A percentile compares a stretch with the other conserved stretches of the same genome.
phyloP scores from a whole-genome alignment of 106 monocot genomes.

The Hemerocallis citrina region DNA sequence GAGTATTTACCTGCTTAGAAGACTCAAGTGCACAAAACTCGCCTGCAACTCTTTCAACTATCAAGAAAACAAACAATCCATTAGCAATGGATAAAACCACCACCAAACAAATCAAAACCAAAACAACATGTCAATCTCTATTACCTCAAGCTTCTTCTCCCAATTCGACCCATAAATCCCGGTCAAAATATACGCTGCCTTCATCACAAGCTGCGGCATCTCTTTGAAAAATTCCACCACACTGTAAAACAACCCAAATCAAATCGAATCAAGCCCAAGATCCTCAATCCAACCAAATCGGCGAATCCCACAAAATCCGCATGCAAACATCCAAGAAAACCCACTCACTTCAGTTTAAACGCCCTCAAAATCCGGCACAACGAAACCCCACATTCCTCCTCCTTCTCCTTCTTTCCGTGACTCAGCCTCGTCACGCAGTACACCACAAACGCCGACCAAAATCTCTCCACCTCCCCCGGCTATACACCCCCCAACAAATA shows the following conservation, averaged over 20 bases:
- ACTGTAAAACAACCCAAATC: conserved; percentile 35
- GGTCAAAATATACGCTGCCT: conserved; percentile 52
- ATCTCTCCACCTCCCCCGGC: conserved; percentile 81
- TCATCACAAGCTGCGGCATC: conserved; percentile 80
- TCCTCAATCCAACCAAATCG: not conserved
- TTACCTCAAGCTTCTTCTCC: conserved; percentile 91
- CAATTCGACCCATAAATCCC: conserved; percentile 73
- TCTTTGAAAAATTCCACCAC: conserved; percentile 86
- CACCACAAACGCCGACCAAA: conserved; percentile 76
- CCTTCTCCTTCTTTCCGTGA: conserved; percentile 17
- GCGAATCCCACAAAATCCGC: not conserved
- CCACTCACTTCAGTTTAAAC: conserved; percentile 53
- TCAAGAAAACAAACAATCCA: conserved; percentile 5
- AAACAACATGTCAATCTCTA: not conserved
- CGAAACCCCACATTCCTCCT: conserved; percentile 28
- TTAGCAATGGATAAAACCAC: conserved; percentile 3
- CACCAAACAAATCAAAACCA: not conserved
- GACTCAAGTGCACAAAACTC: conserved; percentile 70
- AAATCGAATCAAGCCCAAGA: not conserved
- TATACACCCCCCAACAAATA: conserved; percentile 10
- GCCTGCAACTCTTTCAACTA: conserved; percentile 78
- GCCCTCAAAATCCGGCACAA: conserved; percentile 70
- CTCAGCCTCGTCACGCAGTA: conserved; percentile 62
- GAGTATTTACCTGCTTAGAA: conserved; percentile 61
- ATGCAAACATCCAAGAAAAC: not conserved